These are phyloP conservation scores for Lachnellula hyalina DNA, from an alignment of 2,329 filamentous ascomycete species.

Conservation along the genomic window DNA sequence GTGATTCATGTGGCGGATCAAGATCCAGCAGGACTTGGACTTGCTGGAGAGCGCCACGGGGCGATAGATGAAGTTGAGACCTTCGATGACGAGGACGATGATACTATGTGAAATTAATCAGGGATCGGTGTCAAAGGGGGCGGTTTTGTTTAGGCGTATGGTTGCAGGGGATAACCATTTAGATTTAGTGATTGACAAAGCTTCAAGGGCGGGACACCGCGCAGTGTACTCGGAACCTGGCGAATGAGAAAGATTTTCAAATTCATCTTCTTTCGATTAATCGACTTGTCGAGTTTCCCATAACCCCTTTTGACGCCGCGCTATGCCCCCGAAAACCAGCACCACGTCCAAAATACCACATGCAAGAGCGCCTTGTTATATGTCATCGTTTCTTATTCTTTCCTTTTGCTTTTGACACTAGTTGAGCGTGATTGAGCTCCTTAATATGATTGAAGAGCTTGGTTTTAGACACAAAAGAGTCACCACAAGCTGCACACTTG, in stretches of 20 bases:
- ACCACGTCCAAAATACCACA: not conserved
- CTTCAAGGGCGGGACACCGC: not conserved
- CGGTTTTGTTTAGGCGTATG: slow-evolving; percentile 5
- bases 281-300: too few species aligned
- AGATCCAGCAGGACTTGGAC: slow-evolving; percentile 53
- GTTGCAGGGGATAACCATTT: not conserved
- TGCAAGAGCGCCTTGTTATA: not conserved
- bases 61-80: slow-evolving; percentile 88
- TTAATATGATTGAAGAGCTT: slow-evolving; percentile 59
- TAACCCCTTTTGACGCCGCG: not conserved
- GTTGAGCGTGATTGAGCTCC: slow-evolving; percentile 49
- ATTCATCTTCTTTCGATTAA: not conserved
- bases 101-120: slow-evolving; percentile 34
- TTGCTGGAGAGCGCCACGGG: slow-evolving; percentile 55
- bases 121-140: not conserved
- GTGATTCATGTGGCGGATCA: slow-evolving; percentile 79
- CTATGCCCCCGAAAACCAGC: not conserved
- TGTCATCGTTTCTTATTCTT: slow-evolving; percentile 17
- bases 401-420: slow-evolving; percentile 25
- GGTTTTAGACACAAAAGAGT: slow-evolving; percentile 54
- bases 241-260: not conserved
- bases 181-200: not conserved
- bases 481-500: slow-evolving; percentile 52
- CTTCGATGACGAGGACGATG: slow-evolving; percentile 66
- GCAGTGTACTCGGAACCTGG: not conserved